phyloP scores from a whole-genome alignment of 2,329 filamentous ascomycete species.

The Trichothecium sympodiale region DNA sequence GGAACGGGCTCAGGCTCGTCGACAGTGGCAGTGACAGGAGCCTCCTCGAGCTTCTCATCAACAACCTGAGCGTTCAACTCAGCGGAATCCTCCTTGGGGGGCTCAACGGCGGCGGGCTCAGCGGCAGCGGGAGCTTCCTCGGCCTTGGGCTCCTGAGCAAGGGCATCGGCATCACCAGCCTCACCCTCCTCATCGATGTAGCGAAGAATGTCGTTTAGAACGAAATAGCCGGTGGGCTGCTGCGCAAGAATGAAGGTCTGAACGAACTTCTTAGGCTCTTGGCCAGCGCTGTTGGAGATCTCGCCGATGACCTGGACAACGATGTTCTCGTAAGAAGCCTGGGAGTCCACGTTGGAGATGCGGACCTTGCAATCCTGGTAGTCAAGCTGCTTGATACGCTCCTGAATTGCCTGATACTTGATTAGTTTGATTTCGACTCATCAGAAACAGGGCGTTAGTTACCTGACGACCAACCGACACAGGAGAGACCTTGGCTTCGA shows the following conservation, averaged over 20 bases:
- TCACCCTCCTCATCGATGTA: conserved; percentile 82
- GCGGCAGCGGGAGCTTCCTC: conserved; percentile 16
- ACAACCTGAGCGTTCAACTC: conserved; percentile 41
- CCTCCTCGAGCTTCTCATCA: conserved; percentile 68
- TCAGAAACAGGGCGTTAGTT: conserved; percentile 6
- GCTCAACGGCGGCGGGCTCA: conserved; percentile 20
- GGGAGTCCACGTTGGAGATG: conserved; percentile 94
- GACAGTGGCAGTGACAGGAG: conserved; percentile 21
- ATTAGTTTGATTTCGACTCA: conserved; percentile 6
- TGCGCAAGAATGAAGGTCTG: conserved; percentile 96
- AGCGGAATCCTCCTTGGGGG: conserved; percentile 9
- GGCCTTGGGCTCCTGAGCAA: conserved; percentile 14
- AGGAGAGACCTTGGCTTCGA: conserved; percentile 77
- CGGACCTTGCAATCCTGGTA: conserved; percentile 98
- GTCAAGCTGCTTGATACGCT: conserved; percentile 84
- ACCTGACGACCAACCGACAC: conserved; percentile 85
- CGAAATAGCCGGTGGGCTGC: conserved; percentile 95
- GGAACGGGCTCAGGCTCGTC: conserved; percentile 20
- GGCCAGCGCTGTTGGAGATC: conserved; percentile 80
- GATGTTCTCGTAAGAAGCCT: conserved; percentile 85
- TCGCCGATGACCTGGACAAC: conserved; percentile 97
- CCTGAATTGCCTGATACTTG: conserved; percentile 79
- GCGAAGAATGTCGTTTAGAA: conserved; percentile 95
- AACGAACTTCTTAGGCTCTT: conserved; percentile 84
- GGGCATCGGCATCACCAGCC: conserved; percentile 32